Evolutionary conservation across 345 rosid genomes (phyloP).

Genomic region (Salix purpurea): DNA sequence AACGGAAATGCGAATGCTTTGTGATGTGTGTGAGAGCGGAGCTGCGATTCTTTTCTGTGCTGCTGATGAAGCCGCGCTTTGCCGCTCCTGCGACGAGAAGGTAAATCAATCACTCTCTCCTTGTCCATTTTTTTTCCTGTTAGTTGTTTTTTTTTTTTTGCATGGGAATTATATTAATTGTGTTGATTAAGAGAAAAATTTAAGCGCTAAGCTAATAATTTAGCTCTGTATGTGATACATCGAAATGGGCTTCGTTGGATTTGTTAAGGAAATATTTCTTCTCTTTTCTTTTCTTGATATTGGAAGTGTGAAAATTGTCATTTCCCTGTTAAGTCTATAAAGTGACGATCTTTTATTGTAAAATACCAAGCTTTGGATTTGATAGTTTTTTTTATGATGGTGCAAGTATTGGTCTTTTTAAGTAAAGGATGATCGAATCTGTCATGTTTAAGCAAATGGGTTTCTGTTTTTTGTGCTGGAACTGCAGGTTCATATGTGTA

Average conservation of each 20-base stretch:
- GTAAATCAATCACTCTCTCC: constrained; percentile 12
- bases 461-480: neutral
- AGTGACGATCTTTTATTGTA: neutral
- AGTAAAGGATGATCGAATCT: neutral
- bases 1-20: constrained; percentile 57
- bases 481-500: constrained; percentile 74
- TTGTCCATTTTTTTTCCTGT: neutral
- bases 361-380: neutral
- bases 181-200: neutral
- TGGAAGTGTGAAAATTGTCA: neutral
- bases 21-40: constrained; percentile 70
- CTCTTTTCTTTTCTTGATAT: neutral
- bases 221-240: neutral
- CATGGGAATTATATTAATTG: neutral
- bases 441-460: neutral
- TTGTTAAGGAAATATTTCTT: neutral
- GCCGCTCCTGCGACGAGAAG: constrained; percentile 78
- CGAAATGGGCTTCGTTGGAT: neutral
- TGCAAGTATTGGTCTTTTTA: neutral
- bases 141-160: too few relatives aligned
- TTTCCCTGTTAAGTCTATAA: neutral
- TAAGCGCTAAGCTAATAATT: neutral
- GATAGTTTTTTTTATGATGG: neutral
- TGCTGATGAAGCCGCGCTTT: constrained; percentile 84
- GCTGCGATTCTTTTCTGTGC: constrained; percentile 86